A percentile compares a stretch with the other conserved stretches of the same genome.
phyloP scores from a whole-genome alignment of 2,329 filamentous ascomycete genomes.

The Botrytis hyacinthi region DNA sequence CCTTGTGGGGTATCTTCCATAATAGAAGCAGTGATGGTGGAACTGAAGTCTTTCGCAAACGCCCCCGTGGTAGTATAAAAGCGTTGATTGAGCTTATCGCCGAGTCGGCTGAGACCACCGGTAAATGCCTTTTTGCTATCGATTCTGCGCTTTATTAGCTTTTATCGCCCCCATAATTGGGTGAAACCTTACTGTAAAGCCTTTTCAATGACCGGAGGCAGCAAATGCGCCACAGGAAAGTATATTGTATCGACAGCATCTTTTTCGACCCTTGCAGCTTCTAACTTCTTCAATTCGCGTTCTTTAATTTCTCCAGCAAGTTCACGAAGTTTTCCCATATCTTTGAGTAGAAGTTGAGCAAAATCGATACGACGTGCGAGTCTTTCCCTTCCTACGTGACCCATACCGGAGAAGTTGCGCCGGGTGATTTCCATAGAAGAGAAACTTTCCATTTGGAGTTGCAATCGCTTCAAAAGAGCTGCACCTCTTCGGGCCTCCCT shows the following conservation, averaged over 20 bases:
- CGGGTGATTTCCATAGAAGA: slow-evolving; percentile 96
- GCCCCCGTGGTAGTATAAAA: slow-evolving; percentile 57
- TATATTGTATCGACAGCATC: slow-evolving; percentile 86
- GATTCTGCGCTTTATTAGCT: slow-evolving; percentile 52
- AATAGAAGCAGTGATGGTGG: slow-evolving; percentile 53
- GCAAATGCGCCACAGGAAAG: slow-evolving; percentile 77
- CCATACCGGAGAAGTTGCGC: slow-evolving; percentile 94
- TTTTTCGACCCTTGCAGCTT: slow-evolving; percentile 71
- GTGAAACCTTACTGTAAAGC: slow-evolving; percentile 68
- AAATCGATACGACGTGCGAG: slow-evolving; percentile 85
- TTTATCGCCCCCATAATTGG: slow-evolving; percentile 21
- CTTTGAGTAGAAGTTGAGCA: slow-evolving; percentile 69
- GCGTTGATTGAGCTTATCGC: slow-evolving; percentile 50
- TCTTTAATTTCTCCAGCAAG: slow-evolving; percentile 70
- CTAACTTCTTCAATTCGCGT: slow-evolving; percentile 74
- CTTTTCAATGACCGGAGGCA: slow-evolving; percentile 76
- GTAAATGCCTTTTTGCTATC: slow-evolving; percentile 61
- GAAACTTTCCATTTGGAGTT: slow-evolving; percentile 93
- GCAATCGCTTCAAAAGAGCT: slow-evolving; percentile 85
- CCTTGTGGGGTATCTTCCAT: slow-evolving; percentile 25
- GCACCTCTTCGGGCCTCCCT: slow-evolving; percentile 89
- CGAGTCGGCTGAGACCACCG: slow-evolving; percentile 50
- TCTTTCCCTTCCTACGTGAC: slow-evolving; percentile 73
- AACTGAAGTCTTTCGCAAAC: slow-evolving; percentile 57
- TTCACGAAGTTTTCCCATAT: slow-evolving; percentile 72